Percentiles rank a stretch among this genome's conserved stretches.
Evolutionary conservation across 257 asterid genomes (phyloP).

Genomic region (Petrea volubilis): DNA sequence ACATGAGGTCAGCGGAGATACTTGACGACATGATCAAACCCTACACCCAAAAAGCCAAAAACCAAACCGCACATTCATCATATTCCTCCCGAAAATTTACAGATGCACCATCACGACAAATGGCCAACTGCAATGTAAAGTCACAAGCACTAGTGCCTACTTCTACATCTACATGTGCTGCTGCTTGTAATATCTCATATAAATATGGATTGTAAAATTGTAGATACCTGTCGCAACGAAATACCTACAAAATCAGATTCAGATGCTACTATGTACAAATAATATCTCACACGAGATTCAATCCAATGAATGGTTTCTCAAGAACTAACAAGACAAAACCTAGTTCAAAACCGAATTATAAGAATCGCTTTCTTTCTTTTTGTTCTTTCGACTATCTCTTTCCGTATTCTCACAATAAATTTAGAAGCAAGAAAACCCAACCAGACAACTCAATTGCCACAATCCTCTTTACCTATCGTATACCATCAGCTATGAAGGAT

Average conservation of each 20-base stretch:
- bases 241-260: slow-evolving; percentile 24
- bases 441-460: slow-evolving; percentile 32
- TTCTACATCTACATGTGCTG: neutral
- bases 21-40: neutral
- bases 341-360: slow-evolving; percentile 31
- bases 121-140: neutral
- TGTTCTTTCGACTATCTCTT: neutral
- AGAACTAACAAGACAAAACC: slow-evolving; percentile 32
- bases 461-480: slow-evolving; percentile 17
- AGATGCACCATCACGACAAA: neutral
- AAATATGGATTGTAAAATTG: neutral
- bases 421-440: slow-evolving; percentile 31
- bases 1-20: neutral
- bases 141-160: neutral
- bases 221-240: neutral
- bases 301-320: slow-evolving; percentile 55
- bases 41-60: neutral
- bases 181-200: neutral
- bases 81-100: neutral
- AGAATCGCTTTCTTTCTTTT: slow-evolving; percentile 11
- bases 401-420: slow-evolving; percentile 32
- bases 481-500: slow-evolving; percentile 21
- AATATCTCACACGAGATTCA: slow-evolving; percentile 68
- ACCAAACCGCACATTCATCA: neutral
- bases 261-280: slow-evolving; percentile 25